phyloP scores from a whole-genome alignment of 2,329 filamentous ascomycete genomes.

The Fusarium phyllophilum region DNA sequence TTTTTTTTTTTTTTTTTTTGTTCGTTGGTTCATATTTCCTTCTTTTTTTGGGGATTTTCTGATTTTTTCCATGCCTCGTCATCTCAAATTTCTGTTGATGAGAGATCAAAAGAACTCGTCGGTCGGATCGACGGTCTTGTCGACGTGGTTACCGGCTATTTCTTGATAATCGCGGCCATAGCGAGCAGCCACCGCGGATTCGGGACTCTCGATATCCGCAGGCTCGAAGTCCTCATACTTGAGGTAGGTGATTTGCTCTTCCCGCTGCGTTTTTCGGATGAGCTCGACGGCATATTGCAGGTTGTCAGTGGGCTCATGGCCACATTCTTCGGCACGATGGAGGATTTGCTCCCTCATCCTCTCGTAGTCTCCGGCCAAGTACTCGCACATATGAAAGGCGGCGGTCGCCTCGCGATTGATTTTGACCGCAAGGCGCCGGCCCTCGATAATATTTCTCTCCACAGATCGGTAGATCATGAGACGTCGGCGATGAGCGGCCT shows the following conservation, averaged over 20 bases:
- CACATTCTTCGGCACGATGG: neutral
- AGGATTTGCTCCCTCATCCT: slow-evolving; percentile 1
- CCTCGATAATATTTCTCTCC: neutral
- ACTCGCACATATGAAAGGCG: neutral
- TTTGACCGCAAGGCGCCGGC: neutral
- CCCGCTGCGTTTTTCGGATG: neutral
- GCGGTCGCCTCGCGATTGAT: neutral
- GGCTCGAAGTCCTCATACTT: neutral
- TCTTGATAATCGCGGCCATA: neutral
- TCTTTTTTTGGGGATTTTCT: neutral
- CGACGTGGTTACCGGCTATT: neutral
- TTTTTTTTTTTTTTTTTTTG: no score
- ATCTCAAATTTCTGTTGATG: neutral
- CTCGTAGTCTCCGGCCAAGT: neutral
- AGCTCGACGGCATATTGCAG: neutral
- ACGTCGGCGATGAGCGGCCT: neutral
- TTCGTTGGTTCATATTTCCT: neutral
- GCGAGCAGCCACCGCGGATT: neutral
- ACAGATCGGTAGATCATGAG: slow-evolving; percentile 7
- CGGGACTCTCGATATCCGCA: neutral
- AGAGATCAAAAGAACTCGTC: slow-evolving; percentile 2
- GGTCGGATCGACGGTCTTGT: neutral
- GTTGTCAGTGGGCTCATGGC: neutral
- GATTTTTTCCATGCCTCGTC: neutral
- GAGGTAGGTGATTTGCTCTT: neutral